Evolutionary conservation across 352 stramenopile genomes (phyloP).

Genomic region (Pythium pyrilobum): DNA sequence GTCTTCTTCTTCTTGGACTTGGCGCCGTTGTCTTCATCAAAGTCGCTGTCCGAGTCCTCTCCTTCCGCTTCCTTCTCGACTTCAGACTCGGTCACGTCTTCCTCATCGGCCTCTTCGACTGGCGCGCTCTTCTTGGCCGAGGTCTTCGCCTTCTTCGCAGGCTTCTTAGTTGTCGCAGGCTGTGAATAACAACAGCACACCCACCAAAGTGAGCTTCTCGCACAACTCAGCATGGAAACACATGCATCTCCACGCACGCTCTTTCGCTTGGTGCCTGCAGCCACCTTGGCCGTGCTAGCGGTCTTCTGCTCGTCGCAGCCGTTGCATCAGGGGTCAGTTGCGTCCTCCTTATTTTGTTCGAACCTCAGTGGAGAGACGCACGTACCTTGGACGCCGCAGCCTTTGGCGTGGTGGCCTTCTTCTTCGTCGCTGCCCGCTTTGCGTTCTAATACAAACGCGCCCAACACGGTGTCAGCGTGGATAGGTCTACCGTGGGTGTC

Average conservation of each 20-base stretch:
- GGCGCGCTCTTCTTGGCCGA: slow-evolving; percentile 11
- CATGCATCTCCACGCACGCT: slow-evolving; percentile 3
- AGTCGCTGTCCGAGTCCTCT: slow-evolving; percentile 56
- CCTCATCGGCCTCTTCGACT: slow-evolving; percentile 30
- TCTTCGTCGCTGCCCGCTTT: slow-evolving; percentile 17
- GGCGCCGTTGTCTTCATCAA: slow-evolving; percentile 40
- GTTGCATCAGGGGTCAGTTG: background rate
- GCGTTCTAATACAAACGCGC: slow-evolving; percentile 7
- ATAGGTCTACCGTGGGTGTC: too few species aligned
- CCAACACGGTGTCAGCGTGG: background rate
- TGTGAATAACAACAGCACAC: background rate
- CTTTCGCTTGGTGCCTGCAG: slow-evolving; percentile 22
- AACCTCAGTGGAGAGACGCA: too few species aligned
- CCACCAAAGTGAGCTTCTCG: background rate
- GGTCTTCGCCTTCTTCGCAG: slow-evolving; percentile 23
- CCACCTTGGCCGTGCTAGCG: background rate
- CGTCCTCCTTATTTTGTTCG: background rate
- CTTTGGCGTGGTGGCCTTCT: slow-evolving; percentile 6
- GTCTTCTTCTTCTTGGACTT: slow-evolving; percentile 25
- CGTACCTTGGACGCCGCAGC: slow-evolving; percentile 8
- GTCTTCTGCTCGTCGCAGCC: background rate
- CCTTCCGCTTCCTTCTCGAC: slow-evolving; percentile 36
- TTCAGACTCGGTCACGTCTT: slow-evolving; percentile 44
- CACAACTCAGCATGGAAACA: too few species aligned
- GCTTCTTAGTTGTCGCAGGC: slow-evolving; percentile 11